A percentile compares a stretch with the other conserved stretches of the same genome.
These are phyloP conservation scores for Lodderomyces metapsilosis DNA, from an alignment of 1,139 yeast genomes.

Conservation along the genomic window DNA sequence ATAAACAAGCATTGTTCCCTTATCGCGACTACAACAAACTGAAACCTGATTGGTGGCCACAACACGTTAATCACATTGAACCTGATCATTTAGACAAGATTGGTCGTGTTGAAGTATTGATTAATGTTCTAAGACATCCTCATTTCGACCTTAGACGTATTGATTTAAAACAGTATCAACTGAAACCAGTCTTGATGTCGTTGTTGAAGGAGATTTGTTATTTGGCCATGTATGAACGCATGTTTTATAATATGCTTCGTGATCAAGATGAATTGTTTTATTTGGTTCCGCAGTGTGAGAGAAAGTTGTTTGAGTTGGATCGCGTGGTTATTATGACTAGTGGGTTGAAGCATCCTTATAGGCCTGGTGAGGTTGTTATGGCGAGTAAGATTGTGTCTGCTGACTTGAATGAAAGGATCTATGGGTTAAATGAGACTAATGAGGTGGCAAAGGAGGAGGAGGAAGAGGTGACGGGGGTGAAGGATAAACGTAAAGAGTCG, in stretches of 20 bases:
- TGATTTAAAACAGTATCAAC: constrained; percentile 17
- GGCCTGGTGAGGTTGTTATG: constrained; percentile 16
- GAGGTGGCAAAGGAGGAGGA: neutral
- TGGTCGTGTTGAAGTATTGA: constrained; percentile 49
- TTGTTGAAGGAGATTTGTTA: constrained; percentile 29
- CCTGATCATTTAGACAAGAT: constrained; percentile 70
- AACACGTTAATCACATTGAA: constrained; percentile 55
- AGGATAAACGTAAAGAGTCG: neutral
- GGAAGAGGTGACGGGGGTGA: neutral
- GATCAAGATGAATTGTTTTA: constrained; percentile 10
- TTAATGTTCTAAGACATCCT: constrained; percentile 36
- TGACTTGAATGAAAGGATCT: constrained; percentile 14
- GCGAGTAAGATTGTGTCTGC: constrained; percentile 16
- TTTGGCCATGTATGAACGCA: constrained; percentile 27
- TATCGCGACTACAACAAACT: constrained; percentile 51
- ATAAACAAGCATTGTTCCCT: constrained; percentile 62
- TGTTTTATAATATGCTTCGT: constrained; percentile 17
- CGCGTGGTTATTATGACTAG: constrained; percentile 17
- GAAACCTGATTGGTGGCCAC: constrained; percentile 76
- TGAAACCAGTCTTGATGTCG: constrained; percentile 11
- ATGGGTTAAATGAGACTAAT: constrained; percentile 10
- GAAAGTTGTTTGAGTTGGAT: constrained; percentile 8
- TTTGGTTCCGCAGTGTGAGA: constrained; percentile 10
- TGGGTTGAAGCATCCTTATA: constrained; percentile 11
- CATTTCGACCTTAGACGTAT: constrained; percentile 24